Base-by-base conservation (phyloP, 1,284 basidiomycete species). In the Puccinia hordei region DNA sequence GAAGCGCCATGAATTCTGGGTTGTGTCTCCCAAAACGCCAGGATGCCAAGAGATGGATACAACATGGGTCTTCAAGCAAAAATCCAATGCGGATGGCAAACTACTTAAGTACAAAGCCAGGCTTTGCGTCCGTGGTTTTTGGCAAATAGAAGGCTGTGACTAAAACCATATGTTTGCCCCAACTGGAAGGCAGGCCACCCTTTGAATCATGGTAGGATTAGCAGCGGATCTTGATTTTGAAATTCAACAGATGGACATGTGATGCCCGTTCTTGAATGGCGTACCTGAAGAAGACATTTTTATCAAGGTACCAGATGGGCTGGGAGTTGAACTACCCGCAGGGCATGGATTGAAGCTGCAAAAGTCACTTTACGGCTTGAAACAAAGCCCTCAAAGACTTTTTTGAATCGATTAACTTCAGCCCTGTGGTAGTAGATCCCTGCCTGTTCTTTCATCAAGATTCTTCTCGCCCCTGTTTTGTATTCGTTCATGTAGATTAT, bases 111-210 rank as follows among this genome's bases (percentile, higher is more conserved):
- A 65, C 61, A 76, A 65, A 30, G 74, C 74, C 15, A 6, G 61
- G 9, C 24, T 76, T 10, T 76, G 74, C 33, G 61, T 61, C 4
- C 38, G 44, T 17, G 74, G 74, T 53, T 76, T 76, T 27, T n/a
- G 22, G n/a, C 73, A 74, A 35, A 46, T 41, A 9, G 55, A 74
- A 61, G 73, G 73, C 27, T 17, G 41, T 17, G 74, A 76, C 38
- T 76, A 76, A 24, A 24, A 76, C 24, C 19, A 77, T 3, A 68
- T 46, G 9, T 77, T 68, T 55, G 22, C 75, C 66, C 63, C 75
- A 2, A 77, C 75, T 22, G 75, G 75, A 38, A 19, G 63, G 15
- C 35, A 49, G 5, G 24, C 75, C 19, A 35, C 75, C 5, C 44
- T 77, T 5, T 22, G 63, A 1, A 12, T 57, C 9, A 19, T 77